These are phyloP conservation scores for Dioszegia crocea DNA, from an alignment of 768 basidiomycete species.

Conservation along the genomic window DNA sequence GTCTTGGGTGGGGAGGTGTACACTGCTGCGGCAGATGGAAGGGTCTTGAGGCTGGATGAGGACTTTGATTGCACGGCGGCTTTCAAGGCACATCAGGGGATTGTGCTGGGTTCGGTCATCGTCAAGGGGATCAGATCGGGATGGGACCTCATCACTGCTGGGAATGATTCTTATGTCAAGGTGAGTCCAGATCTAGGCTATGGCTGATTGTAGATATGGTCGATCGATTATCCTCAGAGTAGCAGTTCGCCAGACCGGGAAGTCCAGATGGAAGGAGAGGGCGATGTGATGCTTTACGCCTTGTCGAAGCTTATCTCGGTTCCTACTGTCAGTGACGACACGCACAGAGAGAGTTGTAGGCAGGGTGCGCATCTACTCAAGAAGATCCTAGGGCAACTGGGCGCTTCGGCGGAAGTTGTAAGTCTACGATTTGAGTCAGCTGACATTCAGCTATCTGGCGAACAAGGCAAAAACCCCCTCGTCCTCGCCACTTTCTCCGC, in stretches of 20 bases:
- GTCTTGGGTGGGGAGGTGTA: constrained; percentile 60
- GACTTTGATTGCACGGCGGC: constrained; percentile 79
- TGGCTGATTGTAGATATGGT: constrained; percentile 50
- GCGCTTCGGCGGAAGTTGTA: constrained; percentile 74
- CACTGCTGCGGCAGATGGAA: constrained; percentile 57
- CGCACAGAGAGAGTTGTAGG: constrained; percentile 71
- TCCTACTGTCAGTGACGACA: constrained; percentile 71
- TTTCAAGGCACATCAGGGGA: constrained; percentile 76
- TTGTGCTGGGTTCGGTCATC: constrained; percentile 73
- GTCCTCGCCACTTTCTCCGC: constrained; percentile 85
- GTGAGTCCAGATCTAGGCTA: constrained; percentile 50
- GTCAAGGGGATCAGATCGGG: constrained; percentile 50
- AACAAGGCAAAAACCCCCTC: constrained; percentile 74
- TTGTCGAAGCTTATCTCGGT: constrained; percentile 81
- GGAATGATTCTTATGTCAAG: constrained; percentile 80
- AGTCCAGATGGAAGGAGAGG: constrained; percentile 37
- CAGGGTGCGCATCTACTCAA: constrained; percentile 91
- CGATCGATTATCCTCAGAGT: constrained; percentile 41
- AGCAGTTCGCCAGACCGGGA: constrained; percentile 13
- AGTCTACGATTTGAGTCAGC: constrained; percentile 28
- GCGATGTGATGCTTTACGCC: constrained; percentile 72
- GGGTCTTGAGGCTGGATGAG: constrained; percentile 76
- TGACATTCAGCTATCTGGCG: constrained; percentile 63
- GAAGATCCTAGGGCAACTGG: constrained; percentile 80
- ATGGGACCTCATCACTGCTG: constrained; percentile 66